phyloP scores from a whole-genome alignment of 495 filamentous ascomycete genomes.

The Glonium stellatum region DNA sequence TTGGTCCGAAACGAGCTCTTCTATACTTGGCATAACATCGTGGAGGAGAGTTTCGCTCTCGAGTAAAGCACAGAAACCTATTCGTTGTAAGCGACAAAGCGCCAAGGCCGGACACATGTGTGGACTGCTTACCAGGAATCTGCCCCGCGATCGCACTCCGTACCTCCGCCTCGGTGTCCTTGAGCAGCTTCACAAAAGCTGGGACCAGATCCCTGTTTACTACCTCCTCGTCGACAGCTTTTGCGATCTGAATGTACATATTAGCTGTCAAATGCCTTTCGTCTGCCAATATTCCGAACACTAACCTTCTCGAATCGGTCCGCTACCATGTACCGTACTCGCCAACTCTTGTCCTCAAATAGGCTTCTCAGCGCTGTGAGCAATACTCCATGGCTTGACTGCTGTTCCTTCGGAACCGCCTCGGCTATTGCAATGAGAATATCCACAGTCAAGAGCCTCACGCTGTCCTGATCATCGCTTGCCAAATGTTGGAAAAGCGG shows the following conservation, averaged over 20 bases:
- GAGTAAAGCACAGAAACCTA: constrained; percentile 85
- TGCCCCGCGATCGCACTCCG: constrained; percentile 95
- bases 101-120: constrained; percentile 5
- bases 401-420: constrained; percentile 94
- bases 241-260: constrained; percentile 63
- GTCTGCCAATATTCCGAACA: background rate
- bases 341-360: constrained; percentile 98
- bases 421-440: constrained; percentile 95
- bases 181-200: constrained; percentile 93
- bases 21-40: constrained; percentile 94
- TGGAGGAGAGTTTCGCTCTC: constrained; percentile 83
- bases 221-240: constrained; percentile 96
- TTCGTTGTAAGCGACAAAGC: constrained; percentile 23
- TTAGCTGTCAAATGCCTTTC: background rate
- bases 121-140: constrained; percentile 64
- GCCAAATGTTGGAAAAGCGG: constrained; percentile 96
- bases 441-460: constrained; percentile 90
- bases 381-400: constrained; percentile 88
- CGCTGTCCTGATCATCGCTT: constrained; percentile 93
- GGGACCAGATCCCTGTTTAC: constrained; percentile 89
- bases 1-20: constrained; percentile 89
- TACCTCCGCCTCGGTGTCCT: constrained; percentile 95
- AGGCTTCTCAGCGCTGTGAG: constrained; percentile 82
- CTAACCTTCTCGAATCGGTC: constrained; percentile 93
- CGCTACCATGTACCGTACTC: constrained; percentile 97